These are phyloP conservation scores for Fusarium domesticum DNA, from an alignment of 2,329 filamentous ascomycete genomes.

Conservation along the genomic window DNA sequence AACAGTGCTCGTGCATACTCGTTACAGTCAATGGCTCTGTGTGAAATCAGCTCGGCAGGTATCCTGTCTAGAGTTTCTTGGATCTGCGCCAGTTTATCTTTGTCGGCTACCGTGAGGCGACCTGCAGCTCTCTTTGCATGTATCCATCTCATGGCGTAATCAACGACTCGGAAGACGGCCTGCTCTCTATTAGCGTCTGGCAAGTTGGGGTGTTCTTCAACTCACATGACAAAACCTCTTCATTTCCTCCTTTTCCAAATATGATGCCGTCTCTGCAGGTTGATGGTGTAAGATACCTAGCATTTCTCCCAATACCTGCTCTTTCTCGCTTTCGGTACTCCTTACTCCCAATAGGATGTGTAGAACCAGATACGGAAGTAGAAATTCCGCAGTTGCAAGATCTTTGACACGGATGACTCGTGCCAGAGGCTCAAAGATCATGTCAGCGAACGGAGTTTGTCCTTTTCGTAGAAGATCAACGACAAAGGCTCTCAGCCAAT, in stretches of 20 bases:
- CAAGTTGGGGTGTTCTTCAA: neutral
- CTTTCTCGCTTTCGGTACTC: slow-evolving; percentile 57
- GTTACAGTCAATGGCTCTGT: slow-evolving; percentile 86
- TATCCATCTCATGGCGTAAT: slow-evolving; percentile 88
- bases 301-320: slow-evolving; percentile 70
- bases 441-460: slow-evolving; percentile 68
- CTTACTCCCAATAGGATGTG: slow-evolving; percentile 75
- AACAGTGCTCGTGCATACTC: slow-evolving; percentile 91
- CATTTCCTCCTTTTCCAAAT: slow-evolving; percentile 68
- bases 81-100: slow-evolving; percentile 49
- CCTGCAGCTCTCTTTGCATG: slow-evolving; percentile 60
- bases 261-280: slow-evolving; percentile 47
- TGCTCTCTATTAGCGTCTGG: slow-evolving; percentile 36
- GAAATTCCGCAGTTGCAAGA: slow-evolving; percentile 78
- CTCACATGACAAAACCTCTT: slow-evolving; percentile 84
- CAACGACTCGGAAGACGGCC: slow-evolving; percentile 85
- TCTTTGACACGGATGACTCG: slow-evolving; percentile 85
- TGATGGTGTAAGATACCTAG: slow-evolving; percentile 68
- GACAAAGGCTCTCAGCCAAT: slow-evolving; percentile 79
- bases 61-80: slow-evolving; percentile 58
- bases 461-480: slow-evolving; percentile 78
- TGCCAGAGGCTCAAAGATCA: slow-evolving; percentile 77
- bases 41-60: slow-evolving; percentile 70
- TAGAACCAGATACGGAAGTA: slow-evolving; percentile 82
- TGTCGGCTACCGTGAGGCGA: slow-evolving; percentile 37